Conservation (phyloP, 2,329 filamentous ascomycete genomes). For the Macroventuria anomochaeta region DNA sequence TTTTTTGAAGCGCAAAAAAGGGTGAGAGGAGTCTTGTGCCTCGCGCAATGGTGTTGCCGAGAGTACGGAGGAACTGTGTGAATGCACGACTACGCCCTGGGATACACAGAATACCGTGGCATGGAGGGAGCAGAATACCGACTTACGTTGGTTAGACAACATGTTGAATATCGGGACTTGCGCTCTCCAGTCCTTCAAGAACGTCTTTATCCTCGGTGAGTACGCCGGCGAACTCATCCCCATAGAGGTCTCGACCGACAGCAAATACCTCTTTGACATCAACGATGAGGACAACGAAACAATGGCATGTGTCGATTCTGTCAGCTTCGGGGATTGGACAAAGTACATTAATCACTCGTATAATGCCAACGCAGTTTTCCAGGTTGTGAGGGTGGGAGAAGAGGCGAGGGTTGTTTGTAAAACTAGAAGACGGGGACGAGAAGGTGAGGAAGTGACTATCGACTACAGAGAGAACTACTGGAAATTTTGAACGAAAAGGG, state of each 20-base stretch:
- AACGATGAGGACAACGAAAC: neutral
- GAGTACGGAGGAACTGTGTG: neutral
- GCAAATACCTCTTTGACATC: neutral
- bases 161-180: neutral
- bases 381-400: neutral
- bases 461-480: no score
- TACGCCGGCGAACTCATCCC: neutral
- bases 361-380: neutral
- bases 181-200: neutral
- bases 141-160: neutral
- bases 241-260: neutral
- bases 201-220: slow-evolving; percentile 3
- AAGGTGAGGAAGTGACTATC: neutral
- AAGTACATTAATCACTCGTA: slow-evolving; percentile 4
- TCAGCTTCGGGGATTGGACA: neutral
- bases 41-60: neutral
- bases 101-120: neutral
- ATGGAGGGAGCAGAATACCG: neutral
- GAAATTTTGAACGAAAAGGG: no score
- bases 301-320: neutral
- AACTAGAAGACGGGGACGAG: neutral
- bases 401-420: neutral
- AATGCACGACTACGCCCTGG: neutral
- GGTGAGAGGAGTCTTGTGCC: no score
- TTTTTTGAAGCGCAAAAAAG: no score